phyloP scores from a whole-genome alignment of 78 protist genomes.

The Pigoraptor vietnamica region DNA sequence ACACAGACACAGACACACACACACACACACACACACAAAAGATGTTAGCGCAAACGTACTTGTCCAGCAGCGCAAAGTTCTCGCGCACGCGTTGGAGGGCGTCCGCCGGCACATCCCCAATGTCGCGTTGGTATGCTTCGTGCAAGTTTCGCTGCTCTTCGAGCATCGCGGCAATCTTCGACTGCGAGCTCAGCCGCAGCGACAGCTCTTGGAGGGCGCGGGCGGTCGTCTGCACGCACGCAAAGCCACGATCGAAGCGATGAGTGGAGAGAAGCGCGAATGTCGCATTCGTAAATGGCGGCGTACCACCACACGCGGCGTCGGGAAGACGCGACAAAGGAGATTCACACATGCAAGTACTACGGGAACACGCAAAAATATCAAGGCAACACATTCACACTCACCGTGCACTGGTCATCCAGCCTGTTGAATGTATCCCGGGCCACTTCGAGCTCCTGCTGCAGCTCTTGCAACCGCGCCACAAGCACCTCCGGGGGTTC shows the following conservation, averaged over 20 bases:
- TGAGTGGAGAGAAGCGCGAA: no score
- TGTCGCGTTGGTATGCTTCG: neutral
- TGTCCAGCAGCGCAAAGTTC: neutral
- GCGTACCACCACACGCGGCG: no score
- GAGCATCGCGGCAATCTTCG: neutral
- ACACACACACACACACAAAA: neutral
- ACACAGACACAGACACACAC: neutral
- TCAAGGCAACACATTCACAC: neutral
- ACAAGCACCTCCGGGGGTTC: neutral
- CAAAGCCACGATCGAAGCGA: neutral
- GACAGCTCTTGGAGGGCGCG: neutral
- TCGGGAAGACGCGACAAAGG: neutral
- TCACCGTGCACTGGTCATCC: neutral
- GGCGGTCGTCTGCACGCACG: neutral
- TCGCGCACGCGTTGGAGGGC: neutral
- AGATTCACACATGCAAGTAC: neutral
- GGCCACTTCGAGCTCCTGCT: neutral
- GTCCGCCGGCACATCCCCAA: neutral
- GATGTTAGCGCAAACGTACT: neutral
- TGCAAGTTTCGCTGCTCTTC: neutral
- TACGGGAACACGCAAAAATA: neutral
- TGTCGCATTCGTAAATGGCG: no score
- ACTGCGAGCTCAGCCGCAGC: neutral
- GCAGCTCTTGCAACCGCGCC: neutral
- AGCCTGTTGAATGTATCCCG: neutral